phyloP scores from a whole-genome alignment of 176 grass and related monocot species.

The Carex myosuroides region DNA sequence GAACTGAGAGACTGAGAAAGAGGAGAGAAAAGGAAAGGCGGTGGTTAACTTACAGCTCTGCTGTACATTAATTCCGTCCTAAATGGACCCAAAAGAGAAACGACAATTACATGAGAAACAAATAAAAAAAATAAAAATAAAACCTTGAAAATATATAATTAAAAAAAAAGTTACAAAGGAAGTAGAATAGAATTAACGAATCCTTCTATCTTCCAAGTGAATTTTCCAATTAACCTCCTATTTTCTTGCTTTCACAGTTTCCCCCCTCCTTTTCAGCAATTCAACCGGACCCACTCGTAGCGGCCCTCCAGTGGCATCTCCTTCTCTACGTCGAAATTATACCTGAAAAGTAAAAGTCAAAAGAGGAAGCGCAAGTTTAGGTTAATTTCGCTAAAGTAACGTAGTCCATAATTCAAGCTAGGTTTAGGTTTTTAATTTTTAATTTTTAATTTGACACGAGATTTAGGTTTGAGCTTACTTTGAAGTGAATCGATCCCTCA shows the following conservation, averaged over 20 bases:
- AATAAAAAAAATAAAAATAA: slow-evolving; percentile 7
- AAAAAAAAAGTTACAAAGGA: slow-evolving; percentile 17
- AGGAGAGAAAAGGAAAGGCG: slow-evolving; percentile 22
- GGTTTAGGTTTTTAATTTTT: not conserved
- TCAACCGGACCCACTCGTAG: slow-evolving; percentile 58
- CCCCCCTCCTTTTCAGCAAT: slow-evolving; percentile 14
- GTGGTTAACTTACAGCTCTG: slow-evolving; percentile 39
- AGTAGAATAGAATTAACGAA: slow-evolving; percentile 38
- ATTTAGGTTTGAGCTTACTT: slow-evolving; percentile 42
- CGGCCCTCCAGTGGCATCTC: slow-evolving; percentile 57
- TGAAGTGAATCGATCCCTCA: slow-evolving; percentile 53
- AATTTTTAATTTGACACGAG: not conserved
- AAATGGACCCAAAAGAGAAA: slow-evolving; percentile 21
- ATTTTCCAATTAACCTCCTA: slow-evolving; percentile 28
- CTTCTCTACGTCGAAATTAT: slow-evolving; percentile 72
- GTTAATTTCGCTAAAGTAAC: slow-evolving; percentile 4
- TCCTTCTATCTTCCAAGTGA: slow-evolving; percentile 30
- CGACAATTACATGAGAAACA: slow-evolving; percentile 24
- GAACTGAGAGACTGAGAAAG: not conserved
- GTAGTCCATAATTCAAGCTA: not conserved
- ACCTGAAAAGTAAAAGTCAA: slow-evolving; percentile 31
- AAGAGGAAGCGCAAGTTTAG: slow-evolving; percentile 18
- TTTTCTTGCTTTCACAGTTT: slow-evolving; percentile 20
- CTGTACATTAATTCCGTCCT: slow-evolving; percentile 54
- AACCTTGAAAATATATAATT: not conserved